Conservation (phyloP, 495 filamentous ascomycete genomes). For the Xylaria bambusicola region DNA sequence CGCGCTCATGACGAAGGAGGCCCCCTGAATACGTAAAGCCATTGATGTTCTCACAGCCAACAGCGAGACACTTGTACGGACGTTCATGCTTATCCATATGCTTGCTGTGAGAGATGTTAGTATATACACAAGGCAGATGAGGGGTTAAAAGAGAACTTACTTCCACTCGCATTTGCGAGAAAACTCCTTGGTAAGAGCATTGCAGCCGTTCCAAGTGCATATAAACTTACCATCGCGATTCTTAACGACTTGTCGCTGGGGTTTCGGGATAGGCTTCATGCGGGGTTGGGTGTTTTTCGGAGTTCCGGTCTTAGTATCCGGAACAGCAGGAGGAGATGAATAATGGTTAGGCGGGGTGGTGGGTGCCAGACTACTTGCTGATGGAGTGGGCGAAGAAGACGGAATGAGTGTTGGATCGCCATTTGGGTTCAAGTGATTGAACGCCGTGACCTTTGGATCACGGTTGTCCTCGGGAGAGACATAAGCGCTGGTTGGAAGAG, state of each 20-base stretch:
- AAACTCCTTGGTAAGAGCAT: conserved; percentile 60
- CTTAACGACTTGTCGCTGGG: conserved; percentile 49
- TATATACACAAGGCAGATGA: background rate
- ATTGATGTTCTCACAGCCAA: conserved; percentile 80
- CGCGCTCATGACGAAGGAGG: conserved; percentile 81
- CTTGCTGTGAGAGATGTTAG: conserved; percentile 57
- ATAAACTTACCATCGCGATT: conserved; percentile 69
- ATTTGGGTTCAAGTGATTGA: conserved; percentile 15
- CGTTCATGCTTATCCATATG: conserved; percentile 97
- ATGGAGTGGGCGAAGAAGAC: conserved; percentile 20
- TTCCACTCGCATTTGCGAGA: conserved; percentile 88
- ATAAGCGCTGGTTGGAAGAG: conserved; percentile 40
- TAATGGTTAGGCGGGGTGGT: conserved; percentile 14
- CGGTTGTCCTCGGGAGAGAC: conserved; percentile 27
- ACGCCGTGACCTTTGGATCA: conserved; percentile 22
- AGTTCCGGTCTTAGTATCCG: background rate
- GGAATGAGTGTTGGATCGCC: conserved; percentile 22
- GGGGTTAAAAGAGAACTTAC: conserved; percentile 53
- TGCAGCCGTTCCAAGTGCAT: conserved; percentile 66
- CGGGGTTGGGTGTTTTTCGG: conserved; percentile 27
- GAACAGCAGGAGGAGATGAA: conserved; percentile 7
- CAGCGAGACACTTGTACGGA: conserved; percentile 78
- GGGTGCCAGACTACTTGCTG: conserved; percentile 13
- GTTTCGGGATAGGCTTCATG: conserved; percentile 52
- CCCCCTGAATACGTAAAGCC: conserved; percentile 94